phyloP scores from a whole-genome alignment of 2,329 filamentous ascomycete species.

The Neodidymelliopsis sp. region DNA sequence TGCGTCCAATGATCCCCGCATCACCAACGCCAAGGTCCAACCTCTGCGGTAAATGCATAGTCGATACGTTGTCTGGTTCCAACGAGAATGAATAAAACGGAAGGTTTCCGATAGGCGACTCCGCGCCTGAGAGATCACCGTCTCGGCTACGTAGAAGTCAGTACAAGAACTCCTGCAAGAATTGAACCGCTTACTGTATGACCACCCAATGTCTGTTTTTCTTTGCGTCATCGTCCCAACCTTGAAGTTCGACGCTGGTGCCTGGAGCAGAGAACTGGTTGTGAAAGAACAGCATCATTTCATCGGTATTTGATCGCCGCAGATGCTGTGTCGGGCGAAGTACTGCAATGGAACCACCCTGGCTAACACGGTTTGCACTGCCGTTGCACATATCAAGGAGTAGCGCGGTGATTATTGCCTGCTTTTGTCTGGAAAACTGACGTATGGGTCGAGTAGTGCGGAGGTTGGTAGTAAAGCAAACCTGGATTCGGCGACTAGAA shows the following conservation, averaged over 20 bases:
- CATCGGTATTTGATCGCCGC: constrained; percentile 18
- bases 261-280: constrained; percentile 31
- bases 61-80: neutral
- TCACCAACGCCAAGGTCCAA: constrained; percentile 44
- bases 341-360: constrained; percentile 48
- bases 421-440: neutral
- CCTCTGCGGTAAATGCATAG: constrained; percentile 29
- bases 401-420: neutral
- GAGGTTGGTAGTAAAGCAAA: neutral
- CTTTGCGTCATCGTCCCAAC: constrained; percentile 20
- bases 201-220: constrained; percentile 35
- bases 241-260: constrained; percentile 40
- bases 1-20: constrained; percentile 43
- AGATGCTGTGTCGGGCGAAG: constrained; percentile 30
- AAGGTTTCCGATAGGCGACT: neutral
- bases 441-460: neutral
- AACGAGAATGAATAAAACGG: constrained; percentile 41
- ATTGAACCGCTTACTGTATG: constrained; percentile 35
- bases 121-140: constrained; percentile 35
- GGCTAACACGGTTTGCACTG: constrained; percentile 35
- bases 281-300: constrained; percentile 40
- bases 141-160: constrained; percentile 32
- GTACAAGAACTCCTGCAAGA: neutral
- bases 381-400: constrained; percentile 20
- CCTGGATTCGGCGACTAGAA: neutral